Evolutionary conservation across 75 land plant genomes (phyloP).

Genomic region (Pinus taeda): DNA sequence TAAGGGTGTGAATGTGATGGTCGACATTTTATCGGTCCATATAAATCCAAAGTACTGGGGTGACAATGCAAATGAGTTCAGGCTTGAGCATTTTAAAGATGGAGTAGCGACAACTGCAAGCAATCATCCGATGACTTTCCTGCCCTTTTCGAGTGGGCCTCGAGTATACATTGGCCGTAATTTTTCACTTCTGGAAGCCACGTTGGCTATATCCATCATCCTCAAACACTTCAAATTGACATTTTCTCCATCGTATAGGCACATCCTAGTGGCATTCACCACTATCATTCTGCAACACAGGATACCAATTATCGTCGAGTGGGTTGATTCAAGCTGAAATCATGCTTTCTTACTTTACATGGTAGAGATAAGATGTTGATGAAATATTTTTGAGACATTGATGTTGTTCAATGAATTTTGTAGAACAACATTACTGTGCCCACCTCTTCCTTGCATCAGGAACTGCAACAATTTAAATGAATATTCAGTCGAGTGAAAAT

Average conservation of each 20-base stretch:
- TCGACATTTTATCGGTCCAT: too few species aligned
- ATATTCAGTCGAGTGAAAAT: too few species aligned
- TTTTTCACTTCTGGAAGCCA: constrained; percentile 23
- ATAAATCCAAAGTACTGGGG: too few species aligned
- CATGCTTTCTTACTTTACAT: neutral
- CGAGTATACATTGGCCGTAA: constrained; percentile 33
- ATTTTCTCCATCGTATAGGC: constrained; percentile 21
- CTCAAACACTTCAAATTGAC: constrained; percentile 17
- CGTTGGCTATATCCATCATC: constrained; percentile 17
- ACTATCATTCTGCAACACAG: constrained; percentile 18
- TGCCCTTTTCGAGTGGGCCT: constrained; percentile 33
- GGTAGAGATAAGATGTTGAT: too few species aligned
- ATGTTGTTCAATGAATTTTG: too few species aligned
- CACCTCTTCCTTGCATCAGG: too few species aligned
- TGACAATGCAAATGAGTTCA: neutral
- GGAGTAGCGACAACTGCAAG: constrained; percentile 27
- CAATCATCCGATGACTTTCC: constrained; percentile 36
- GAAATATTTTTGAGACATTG: too few species aligned
- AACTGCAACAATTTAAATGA: too few species aligned
- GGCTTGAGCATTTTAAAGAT: constrained; percentile 13
- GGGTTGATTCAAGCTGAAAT: neutral
- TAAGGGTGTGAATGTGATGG: too few species aligned
- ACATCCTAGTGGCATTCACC: constrained; percentile 11
- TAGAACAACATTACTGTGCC: too few species aligned
- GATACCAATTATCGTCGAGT: constrained; percentile 15